phyloP scores from a whole-genome alignment of 352 stramenopile species.

The Peronospora destructor region DNA sequence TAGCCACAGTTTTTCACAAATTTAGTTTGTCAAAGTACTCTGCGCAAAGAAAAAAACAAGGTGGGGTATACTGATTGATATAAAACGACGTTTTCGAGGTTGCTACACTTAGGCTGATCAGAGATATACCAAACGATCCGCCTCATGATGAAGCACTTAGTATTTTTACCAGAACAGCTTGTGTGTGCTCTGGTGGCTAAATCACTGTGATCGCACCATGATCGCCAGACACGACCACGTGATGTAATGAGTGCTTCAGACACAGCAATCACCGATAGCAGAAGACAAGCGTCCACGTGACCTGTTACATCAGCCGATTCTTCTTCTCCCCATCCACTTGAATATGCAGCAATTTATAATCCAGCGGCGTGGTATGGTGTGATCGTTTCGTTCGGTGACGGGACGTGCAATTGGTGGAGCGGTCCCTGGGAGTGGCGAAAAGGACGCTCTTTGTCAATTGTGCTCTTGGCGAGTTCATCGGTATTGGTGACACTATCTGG shows the following conservation, averaged over 20 bases:
- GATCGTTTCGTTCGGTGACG: conserved; percentile 18
- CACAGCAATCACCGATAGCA: not conserved
- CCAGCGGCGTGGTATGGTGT: conserved; percentile 17
- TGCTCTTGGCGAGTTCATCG: conserved; percentile 21
- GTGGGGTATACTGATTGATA: no score
- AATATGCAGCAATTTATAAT: conserved; percentile 13
- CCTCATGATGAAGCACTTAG: no score
- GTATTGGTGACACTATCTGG: conserved; percentile 10
- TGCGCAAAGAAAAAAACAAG: no score
- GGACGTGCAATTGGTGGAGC: conserved; percentile 26
- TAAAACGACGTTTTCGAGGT: no score
- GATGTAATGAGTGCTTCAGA: no score
- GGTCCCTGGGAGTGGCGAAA: conserved; percentile 22
- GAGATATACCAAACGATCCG: no score
- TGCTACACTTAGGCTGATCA: no score
- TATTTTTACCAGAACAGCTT: no score
- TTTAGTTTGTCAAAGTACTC: no score
- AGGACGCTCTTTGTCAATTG: conserved; percentile 20
- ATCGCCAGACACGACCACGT: not conserved
- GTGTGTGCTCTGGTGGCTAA: no score
- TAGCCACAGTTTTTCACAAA: no score
- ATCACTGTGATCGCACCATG: not conserved
- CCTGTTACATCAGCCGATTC: not conserved
- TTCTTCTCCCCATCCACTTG: conserved; percentile 8
- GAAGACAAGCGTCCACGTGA: not conserved